Conservation (phyloP, 805 yeast species). For the Dipodascopsis tothii region DNA sequence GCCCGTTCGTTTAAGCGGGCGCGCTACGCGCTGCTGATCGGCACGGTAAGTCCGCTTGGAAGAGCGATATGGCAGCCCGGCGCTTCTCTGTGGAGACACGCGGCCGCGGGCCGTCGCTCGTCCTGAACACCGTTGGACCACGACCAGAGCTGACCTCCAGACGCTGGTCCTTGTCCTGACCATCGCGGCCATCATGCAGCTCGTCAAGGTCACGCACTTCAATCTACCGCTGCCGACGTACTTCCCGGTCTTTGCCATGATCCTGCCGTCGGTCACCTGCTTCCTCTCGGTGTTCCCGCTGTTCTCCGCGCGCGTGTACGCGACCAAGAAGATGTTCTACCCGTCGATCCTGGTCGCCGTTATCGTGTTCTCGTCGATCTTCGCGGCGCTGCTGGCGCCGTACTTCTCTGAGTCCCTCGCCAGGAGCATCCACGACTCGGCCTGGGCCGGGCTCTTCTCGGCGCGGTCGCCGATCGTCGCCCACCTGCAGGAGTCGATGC, state of each 20-base stretch:
- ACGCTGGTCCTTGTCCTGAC: constrained; percentile 15
- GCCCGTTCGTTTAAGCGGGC: neutral
- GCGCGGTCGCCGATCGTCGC: constrained; percentile 2
- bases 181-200: constrained; percentile 19
- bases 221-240: constrained; percentile 9
- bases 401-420: constrained; percentile 7
- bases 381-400: constrained; percentile 14
- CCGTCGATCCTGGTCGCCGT: constrained; percentile 4
- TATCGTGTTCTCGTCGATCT: constrained; percentile 7
- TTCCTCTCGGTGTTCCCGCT: constrained; percentile 11
- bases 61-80: neutral
- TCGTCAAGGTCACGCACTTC: constrained; percentile 16
- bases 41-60: neutral
- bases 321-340: constrained; percentile 8
- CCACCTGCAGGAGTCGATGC: constrained; percentile 10
- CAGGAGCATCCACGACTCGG: constrained; percentile 11
- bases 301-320: constrained; percentile 10
- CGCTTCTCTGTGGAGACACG: neutral
- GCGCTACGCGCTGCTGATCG: neutral
- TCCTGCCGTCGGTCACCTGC: constrained; percentile 8
- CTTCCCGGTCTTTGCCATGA: constrained; percentile 13
- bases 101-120: neutral
- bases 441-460: constrained; percentile 6
- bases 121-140: neutral
- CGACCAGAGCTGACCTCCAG: too few species aligned